These are phyloP conservation scores for Cicer yamashitae DNA, from an alignment of 306 rosid species.

Conservation along the genomic window DNA sequence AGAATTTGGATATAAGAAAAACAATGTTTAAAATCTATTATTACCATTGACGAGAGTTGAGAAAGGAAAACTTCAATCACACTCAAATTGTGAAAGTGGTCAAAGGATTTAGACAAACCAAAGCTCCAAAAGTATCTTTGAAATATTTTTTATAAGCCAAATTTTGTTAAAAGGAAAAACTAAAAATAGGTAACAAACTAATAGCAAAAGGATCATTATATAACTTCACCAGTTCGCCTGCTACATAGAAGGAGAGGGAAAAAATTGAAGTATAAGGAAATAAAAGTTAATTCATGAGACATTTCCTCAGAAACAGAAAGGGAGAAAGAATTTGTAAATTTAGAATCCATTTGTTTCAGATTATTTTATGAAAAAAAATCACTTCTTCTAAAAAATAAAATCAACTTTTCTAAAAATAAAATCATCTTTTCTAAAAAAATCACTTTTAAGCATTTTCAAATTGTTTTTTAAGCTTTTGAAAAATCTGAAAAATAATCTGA, in stretches of 20 bases:
- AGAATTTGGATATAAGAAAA: neutral
- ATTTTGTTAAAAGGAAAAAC: slow-evolving; percentile 2
- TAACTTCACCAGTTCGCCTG: slow-evolving; percentile 7
- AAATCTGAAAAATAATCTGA: neutral
- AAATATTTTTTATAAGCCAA: neutral
- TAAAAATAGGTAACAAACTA: neutral
- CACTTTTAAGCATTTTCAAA: slow-evolving; percentile 8
- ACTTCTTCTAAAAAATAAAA: too few species aligned
- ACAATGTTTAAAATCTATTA: neutral
- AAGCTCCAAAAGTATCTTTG: slow-evolving; percentile 1
- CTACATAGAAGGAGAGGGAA: slow-evolving; percentile 10
- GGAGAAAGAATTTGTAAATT: neutral
- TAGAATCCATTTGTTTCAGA: neutral
- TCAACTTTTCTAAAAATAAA: too few species aligned
- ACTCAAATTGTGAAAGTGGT: slow-evolving; percentile 7
- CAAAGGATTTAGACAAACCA: slow-evolving; percentile 6
- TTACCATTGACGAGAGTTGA: neutral
- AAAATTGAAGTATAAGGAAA: slow-evolving; percentile 11
- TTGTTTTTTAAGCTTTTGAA: neutral
- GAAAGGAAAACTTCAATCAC: slow-evolving; percentile 16
- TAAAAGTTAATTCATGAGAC: slow-evolving; percentile 20
- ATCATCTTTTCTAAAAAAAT: neutral
- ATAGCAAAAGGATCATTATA: neutral
- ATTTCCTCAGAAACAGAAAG: slow-evolving; percentile 26
- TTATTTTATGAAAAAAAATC: neutral